Evolutionary conservation across 2,329 filamentous ascomycete species (phyloP), one percentile per base, ranked within the genome.

Genomic region (Botrytis paeoniae): DNA sequence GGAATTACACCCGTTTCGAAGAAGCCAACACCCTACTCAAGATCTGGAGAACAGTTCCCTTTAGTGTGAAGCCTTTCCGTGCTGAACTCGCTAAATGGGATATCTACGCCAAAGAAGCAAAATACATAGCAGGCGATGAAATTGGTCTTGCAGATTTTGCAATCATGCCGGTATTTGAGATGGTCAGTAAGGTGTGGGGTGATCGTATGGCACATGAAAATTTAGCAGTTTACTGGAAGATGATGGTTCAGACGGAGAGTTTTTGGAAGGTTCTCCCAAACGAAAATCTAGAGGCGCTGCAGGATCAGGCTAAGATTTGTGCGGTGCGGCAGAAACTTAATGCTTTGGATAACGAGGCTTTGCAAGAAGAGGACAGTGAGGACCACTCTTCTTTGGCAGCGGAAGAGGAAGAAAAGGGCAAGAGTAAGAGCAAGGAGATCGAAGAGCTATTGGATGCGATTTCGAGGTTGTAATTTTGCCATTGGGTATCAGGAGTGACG

Each of bases 91-190:
- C 77, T 12, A 70, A 74, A 14, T 79, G 76, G 76, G 76, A 78
- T 6, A 59, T n/a, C 9, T 75, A 72, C 69, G 74, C 75, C 8
- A 63, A 69, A 25, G 62, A 72, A 60, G 65, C 73, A 43, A 75
- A 79, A 20, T 88, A 85, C 77, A 83, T 89, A 32, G 84, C 85
- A 0, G 86, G 85, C 0, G 75, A 73, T 0, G 69, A 65, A 12
- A 77, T 84, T 0, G 82, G 83, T 2, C 78, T 89, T 2, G 85
- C 85, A 0, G 89, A 91, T 79, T 90, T 85, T 78, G 87, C 86
- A 0, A 78, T 89, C 5, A 89, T 86, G 86, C 88, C 89, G 0
- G 82, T 88, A 22, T 76, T 91, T 73, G 81, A 88, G 73, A 82
- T 83, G 45, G 82, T 89, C 32, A 79, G 83, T 14, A 74, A 80